Base-by-base conservation (phyloP, 1,284 basidiomycete genomes). In the Trichosporon sp. region DNA sequence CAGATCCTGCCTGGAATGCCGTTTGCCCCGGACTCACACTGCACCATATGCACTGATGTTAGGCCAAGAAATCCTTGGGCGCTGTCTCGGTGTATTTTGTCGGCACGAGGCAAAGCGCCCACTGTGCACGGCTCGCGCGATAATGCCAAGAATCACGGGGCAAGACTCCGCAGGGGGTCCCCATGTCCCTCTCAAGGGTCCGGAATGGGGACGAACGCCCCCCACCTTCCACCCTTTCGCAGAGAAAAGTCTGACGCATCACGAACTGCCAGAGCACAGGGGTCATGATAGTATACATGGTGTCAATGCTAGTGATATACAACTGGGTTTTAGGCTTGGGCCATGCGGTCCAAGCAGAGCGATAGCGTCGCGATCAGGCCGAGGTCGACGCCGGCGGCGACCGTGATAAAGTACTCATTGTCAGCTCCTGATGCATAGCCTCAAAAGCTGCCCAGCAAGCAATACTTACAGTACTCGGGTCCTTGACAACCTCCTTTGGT, bases 341-440 rank as follows among this genome's bases (percentile, higher is more conserved):
- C 19, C 59, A 63, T 63, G 32, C 59, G 59, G 59, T 63, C 59
- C 6, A 63, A 63, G 59, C 59, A 63, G 31, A 63, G 59, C 59
- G 59, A 32, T 6, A 35, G 16, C 59, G 59, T 63, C 59, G 59
- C 59, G 59, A 63, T 63, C 59, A 63, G 59, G 35, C 59, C 59
- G 4, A 63, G 59, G 59, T 63, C 59, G 59, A 63, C 59, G 59
- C 59, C 59, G 59, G 59, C 59, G 59, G 59, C 59, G 59, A 63
- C 59, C 59, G 59, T 63, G 59, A 63, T 63, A 32, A 63, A 63
- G 59, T 63, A 63, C 59, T 63, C 35, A 26, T n/a, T 35, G 59
- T 54, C 51, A 54, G 51, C 43, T 59, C 26, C 26, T 26, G 26
- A 26, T 26, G 26, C 26, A 26, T 26, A 26, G 26, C 26, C 26